Conservation (phyloP, 805 yeast genomes). For the Ogataea methylovora region DNA sequence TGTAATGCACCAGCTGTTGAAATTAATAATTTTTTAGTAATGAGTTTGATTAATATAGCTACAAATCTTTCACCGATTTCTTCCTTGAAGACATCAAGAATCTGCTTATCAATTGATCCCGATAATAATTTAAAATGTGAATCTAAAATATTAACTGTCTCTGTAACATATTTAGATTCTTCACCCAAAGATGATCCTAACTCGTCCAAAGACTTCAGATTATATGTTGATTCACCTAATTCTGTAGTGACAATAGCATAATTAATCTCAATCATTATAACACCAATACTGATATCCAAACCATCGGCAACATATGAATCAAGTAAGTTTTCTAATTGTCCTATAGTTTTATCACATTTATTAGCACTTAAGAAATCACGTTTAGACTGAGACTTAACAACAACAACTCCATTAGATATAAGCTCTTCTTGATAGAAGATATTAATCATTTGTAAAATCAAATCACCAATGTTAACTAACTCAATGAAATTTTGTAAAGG, state of each 20-base stretch:
- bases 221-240: slow-evolving; percentile 42
- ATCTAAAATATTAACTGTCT: slow-evolving; percentile 53
- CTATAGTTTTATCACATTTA: slow-evolving; percentile 56
- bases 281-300: slow-evolving; percentile 84
- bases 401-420: slow-evolving; percentile 42
- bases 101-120: slow-evolving; percentile 80
- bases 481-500: slow-evolving; percentile 86
- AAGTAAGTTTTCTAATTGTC: slow-evolving; percentile 63
- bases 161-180: slow-evolving; percentile 55
- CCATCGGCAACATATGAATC: slow-evolving; percentile 93
- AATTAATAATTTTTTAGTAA: slow-evolving; percentile 60
- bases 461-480: slow-evolving; percentile 85
- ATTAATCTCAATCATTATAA: slow-evolving; percentile 67
- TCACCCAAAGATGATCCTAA: slow-evolving; percentile 16
- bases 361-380: slow-evolving; percentile 73
- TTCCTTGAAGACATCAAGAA: slow-evolving; percentile 88
- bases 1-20: slow-evolving; percentile 79
- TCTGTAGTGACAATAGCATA: slow-evolving; percentile 14
- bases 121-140: slow-evolving; percentile 67
- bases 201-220: slow-evolving; percentile 15
- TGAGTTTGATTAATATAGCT: slow-evolving; percentile 63
- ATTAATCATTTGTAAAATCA: slow-evolving; percentile 86
- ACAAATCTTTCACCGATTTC: slow-evolving; percentile 88
- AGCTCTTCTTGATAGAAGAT: slow-evolving; percentile 87
- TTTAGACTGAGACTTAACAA: slow-evolving; percentile 39